Conservation (phyloP, 768 basidiomycete genomes). For the Xerocomellus intermedius region DNA sequence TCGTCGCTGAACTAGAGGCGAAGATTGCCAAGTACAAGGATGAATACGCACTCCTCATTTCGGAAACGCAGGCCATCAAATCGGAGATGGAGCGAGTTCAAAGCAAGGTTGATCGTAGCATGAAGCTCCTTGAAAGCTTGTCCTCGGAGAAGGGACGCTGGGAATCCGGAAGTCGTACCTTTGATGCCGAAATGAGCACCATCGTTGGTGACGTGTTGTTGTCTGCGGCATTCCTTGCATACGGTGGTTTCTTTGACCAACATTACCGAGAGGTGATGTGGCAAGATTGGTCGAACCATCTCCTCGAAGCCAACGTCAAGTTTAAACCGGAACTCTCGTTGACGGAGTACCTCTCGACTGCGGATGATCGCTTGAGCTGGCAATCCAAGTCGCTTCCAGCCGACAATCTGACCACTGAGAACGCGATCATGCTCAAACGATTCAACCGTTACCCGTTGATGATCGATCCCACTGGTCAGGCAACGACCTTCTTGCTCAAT, state of each 20-base stretch:
- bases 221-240: constrained; percentile 95
- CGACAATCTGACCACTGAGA: constrained; percentile 94
- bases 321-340: constrained; percentile 92
- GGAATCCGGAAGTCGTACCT: constrained; percentile 93
- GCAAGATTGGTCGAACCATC: constrained; percentile 91
- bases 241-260: constrained; percentile 98
- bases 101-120: constrained; percentile 94
- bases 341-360: constrained; percentile 94
- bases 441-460: constrained; percentile 98
- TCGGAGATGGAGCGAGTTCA: constrained; percentile 97
- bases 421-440: constrained; percentile 99
- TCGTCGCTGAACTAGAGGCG: constrained; percentile 88
- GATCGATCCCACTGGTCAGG: constrained; percentile 97
- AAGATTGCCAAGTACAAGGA: constrained; percentile 95
- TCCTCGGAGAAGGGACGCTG: constrained; percentile 94
- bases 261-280: constrained; percentile 97
- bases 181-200: constrained; percentile 97
- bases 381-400: constrained; percentile 94
- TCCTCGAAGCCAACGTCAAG: constrained; percentile 85
- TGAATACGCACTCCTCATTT: constrained; percentile 95
- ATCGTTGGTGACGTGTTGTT: constrained; percentile 96
- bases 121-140: constrained; percentile 90
- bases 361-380: constrained; percentile 94
- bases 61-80: constrained; percentile 96
- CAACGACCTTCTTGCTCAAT: constrained; percentile 89